Percentiles rank a stretch among this genome's conserved stretches.
Evolutionary conservation across 164 flowering plant species (phyloP).

Genomic region (Umbilicus rupestris): DNA sequence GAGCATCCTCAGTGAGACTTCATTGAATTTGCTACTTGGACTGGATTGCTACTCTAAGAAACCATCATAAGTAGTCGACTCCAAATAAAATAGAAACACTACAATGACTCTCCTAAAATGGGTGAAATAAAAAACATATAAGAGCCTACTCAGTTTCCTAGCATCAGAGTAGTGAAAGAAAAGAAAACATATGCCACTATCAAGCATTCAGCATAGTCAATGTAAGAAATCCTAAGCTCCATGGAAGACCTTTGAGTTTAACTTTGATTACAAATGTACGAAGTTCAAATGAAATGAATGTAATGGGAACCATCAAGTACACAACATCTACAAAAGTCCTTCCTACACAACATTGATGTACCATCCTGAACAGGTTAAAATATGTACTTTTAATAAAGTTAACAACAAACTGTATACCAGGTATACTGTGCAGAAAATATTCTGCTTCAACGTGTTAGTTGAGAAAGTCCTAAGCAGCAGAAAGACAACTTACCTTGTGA

Average conservation of each 20-base stretch:
- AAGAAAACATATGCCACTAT: not conserved
- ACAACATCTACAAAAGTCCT: too few relatives aligned
- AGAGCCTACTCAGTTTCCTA: too few relatives aligned
- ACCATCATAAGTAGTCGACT: not conserved
- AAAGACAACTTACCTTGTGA: constrained; percentile 55
- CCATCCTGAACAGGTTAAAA: too few relatives aligned
- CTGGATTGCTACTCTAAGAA: not conserved
- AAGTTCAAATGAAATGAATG: not conserved
- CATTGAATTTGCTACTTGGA: not conserved
- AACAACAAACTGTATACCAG: not conserved
- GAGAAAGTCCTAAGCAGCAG: not conserved
- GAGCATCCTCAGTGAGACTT: not conserved
- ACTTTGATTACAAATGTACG: not conserved
- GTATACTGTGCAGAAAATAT: not conserved
- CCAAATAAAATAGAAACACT: not conserved
- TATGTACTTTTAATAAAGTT: not conserved
- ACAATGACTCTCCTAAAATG: not conserved
- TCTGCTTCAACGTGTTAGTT: not conserved
- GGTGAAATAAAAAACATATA: too few relatives aligned
- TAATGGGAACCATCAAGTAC: not conserved
- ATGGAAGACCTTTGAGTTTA: not conserved
- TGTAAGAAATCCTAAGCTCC: not conserved
- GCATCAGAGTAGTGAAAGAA: not conserved
- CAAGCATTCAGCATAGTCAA: not conserved
- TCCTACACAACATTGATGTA: too few relatives aligned